Evolutionary conservation across 495 filamentous ascomycete species (phyloP).

Genomic region (Pyronema domesticum): DNA sequence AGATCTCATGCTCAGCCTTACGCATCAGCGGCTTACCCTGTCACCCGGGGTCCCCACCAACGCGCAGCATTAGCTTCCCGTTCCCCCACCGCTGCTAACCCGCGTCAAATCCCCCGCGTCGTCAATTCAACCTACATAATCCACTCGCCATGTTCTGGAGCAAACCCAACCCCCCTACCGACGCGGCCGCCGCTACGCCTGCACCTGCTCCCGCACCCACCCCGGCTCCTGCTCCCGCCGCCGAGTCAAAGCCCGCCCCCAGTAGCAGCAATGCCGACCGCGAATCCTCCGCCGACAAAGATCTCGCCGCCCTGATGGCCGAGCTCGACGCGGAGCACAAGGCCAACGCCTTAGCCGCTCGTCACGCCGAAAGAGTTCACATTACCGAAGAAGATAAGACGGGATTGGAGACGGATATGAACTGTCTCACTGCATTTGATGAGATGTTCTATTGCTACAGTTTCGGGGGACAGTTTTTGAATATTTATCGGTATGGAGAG

Average conservation of each 20-base stretch:
- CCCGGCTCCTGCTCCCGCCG: not conserved
- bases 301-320: slow-evolving; percentile 41
- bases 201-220: not conserved
- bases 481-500: slow-evolving; percentile 68
- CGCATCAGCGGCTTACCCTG: too few species aligned
- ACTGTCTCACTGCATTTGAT: slow-evolving; percentile 81
- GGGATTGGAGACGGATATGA: slow-evolving; percentile 62
- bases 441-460: slow-evolving; percentile 89
- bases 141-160: not conserved
- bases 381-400: slow-evolving; percentile 29
- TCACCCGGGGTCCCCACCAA: too few species aligned
- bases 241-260: slow-evolving; percentile 14
- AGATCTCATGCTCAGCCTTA: too few species aligned
- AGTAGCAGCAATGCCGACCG: slow-evolving; percentile 30
- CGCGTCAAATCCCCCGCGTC: too few species aligned
- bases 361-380: slow-evolving; percentile 13
- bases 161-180: not conserved
- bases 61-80: too few species aligned
- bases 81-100: too few species aligned
- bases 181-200: not conserved
- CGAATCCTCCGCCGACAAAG: slow-evolving; percentile 43
- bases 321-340: slow-evolving; percentile 29
- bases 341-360: slow-evolving; percentile 21
- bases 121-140: too few species aligned
- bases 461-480: slow-evolving; percentile 68